A percentile compares a stretch with the other conserved stretches of the same genome.
Conservation (phyloP, 805 yeast species). For the Starmerella lactis-condensi region DNA sequence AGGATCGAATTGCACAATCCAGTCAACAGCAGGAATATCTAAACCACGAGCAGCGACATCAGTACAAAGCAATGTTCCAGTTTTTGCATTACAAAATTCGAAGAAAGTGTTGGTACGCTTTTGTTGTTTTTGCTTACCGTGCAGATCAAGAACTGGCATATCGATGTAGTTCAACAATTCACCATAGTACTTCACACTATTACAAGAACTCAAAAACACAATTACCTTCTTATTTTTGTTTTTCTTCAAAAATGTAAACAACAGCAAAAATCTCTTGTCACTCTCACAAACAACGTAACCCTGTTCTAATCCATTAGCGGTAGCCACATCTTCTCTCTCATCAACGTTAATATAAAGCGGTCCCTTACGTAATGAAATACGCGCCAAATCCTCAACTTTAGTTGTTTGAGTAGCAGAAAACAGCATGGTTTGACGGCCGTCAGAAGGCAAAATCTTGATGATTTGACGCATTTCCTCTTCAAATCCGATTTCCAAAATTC, state of each 20-base stretch:
- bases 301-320: constrained; percentile 94
- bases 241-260: constrained; percentile 85
- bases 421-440: constrained; percentile 87
- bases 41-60: constrained; percentile 99
- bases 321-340: constrained; percentile 60
- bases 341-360: constrained; percentile 89
- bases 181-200: constrained; percentile 88
- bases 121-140: constrained; percentile 97
- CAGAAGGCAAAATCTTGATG: constrained; percentile 77
- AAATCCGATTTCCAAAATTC: constrained; percentile 92
- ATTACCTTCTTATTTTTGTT: constrained; percentile 72
- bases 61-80: constrained; percentile 83
- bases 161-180: constrained; percentile 91
- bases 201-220: constrained; percentile 90
- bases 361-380: constrained; percentile 86
- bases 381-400: constrained; percentile 92
- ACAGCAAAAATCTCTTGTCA: constrained; percentile 74
- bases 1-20: constrained; percentile 98
- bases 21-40: constrained; percentile 95
- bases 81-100: constrained; percentile 93
- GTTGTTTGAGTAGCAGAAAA: constrained; percentile 99
- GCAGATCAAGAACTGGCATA: constrained; percentile 86
- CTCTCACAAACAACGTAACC: constrained; percentile 97
- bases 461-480: constrained; percentile 98
- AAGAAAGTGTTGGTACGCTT: constrained; percentile 95